Evolutionary conservation across 768 basidiomycete genomes (phyloP).

Genomic region (Pulveroboletus sp.): DNA sequence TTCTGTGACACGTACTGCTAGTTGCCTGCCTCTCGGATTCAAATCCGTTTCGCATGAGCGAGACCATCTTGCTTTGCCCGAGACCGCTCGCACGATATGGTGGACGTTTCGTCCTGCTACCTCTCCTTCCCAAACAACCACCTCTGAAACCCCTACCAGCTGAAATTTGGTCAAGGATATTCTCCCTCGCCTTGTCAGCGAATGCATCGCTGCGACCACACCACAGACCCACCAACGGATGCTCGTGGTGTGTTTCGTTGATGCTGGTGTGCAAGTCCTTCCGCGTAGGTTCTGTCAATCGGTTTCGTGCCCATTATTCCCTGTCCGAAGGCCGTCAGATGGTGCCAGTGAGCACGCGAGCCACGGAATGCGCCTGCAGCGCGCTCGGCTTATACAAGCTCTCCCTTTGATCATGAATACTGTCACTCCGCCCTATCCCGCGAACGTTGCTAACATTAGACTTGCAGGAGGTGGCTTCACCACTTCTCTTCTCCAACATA

Average conservation of each 20-base stretch:
- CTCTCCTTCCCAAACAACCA: slow-evolving; percentile 56
- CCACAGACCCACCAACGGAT: slow-evolving; percentile 5
- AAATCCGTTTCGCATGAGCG: slow-evolving; percentile 27
- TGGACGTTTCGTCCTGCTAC: slow-evolving; percentile 61
- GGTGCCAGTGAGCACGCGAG: background rate
- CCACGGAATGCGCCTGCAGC: background rate
- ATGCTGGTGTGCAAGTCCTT: slow-evolving; percentile 40
- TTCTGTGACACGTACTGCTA: slow-evolving; percentile 5
- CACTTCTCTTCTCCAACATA: slow-evolving; percentile 60
- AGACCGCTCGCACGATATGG: slow-evolving; percentile 60
- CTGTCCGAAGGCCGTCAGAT: slow-evolving; percentile 1
- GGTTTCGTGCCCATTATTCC: background rate
- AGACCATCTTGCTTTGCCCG: slow-evolving; percentile 54
- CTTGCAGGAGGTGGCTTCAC: slow-evolving; percentile 58
- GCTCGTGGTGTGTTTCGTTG: slow-evolving; percentile 25
- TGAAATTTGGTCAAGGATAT: slow-evolving; percentile 69
- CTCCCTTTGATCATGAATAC: background rate
- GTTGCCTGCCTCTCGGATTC: background rate
- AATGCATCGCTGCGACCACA: slow-evolving; percentile 7
- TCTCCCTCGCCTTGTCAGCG: slow-evolving; percentile 35
- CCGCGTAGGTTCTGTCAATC: slow-evolving; percentile 30
- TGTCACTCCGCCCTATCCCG: background rate
- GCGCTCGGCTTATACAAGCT: background rate
- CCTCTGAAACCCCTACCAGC: slow-evolving; percentile 54
- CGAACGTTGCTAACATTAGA: slow-evolving; percentile 13